Conservation (phyloP, 2,329 filamentous ascomycete genomes). For the Albifimbria verrucaria region DNA sequence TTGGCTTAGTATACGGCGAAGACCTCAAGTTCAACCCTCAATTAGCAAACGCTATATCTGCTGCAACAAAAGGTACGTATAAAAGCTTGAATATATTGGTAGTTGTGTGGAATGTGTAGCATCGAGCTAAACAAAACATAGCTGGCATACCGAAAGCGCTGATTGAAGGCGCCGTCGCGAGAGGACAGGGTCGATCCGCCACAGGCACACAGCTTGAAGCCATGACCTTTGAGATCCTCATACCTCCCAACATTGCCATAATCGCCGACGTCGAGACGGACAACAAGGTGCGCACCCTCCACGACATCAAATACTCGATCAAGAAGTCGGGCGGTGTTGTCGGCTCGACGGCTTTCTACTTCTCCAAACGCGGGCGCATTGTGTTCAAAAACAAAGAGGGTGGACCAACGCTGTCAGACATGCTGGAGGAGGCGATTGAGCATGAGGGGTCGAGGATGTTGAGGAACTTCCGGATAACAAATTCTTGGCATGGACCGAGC, state of each 20-base stretch:
- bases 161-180: constrained; percentile 82
- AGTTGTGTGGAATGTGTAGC: too few relatives aligned
- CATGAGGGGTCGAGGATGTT: constrained; percentile 69
- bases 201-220: constrained; percentile 74
- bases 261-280: constrained; percentile 87
- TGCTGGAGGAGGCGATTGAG: constrained; percentile 81
- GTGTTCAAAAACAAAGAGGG: constrained; percentile 57
- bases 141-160: constrained; percentile 77
- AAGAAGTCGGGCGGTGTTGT: constrained; percentile 68
- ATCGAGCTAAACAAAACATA: too few relatives aligned
- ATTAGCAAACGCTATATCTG: constrained; percentile 67
- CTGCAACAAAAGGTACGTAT: constrained; percentile 70
- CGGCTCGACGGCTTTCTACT: constrained; percentile 78
- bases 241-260: constrained; percentile 72
- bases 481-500: constrained; percentile 56
- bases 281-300: constrained; percentile 68
- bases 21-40: constrained; percentile 72
- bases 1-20: constrained; percentile 63
- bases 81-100: background rate
- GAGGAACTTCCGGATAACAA: constrained; percentile 65
- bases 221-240: constrained; percentile 74
- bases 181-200: constrained; percentile 79
- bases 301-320: constrained; percentile 68
- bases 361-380: constrained; percentile 74
- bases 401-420: constrained; percentile 60